Evolutionary conservation across 495 filamentous ascomycete species (phyloP).

Genomic region (Penicillium bovifimosum): DNA sequence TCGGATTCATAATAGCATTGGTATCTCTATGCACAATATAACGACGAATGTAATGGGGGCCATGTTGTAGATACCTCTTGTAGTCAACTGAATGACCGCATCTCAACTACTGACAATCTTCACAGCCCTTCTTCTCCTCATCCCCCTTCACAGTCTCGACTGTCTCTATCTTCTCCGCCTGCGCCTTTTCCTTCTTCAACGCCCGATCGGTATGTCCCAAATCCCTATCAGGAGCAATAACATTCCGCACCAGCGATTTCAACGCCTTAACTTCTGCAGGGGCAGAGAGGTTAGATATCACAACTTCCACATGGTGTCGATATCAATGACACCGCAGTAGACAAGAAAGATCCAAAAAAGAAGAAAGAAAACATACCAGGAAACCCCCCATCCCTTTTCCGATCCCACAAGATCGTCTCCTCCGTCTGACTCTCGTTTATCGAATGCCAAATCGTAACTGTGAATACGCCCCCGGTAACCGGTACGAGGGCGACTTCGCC

Average conservation of each 20-base stretch:
- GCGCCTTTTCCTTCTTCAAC: slow-evolving; percentile 24
- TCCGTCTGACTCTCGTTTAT: too few species aligned
- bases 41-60: neutral
- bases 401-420: slow-evolving; percentile 72
- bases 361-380: slow-evolving; percentile 54
- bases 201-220: slow-evolving; percentile 77
- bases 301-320: too few species aligned
- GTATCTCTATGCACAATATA: too few species aligned
- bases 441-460: slow-evolving; percentile 57
- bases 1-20: neutral
- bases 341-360: neutral
- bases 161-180: slow-evolving; percentile 4
- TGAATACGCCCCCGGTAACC: slow-evolving; percentile 77
- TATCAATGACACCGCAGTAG: neutral
- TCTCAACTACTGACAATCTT: slow-evolving; percentile 39
- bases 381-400: slow-evolving; percentile 84
- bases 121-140: slow-evolving; percentile 27
- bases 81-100: too few species aligned
- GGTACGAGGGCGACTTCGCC: slow-evolving; percentile 91
- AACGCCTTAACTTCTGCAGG: slow-evolving; percentile 71
- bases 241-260: slow-evolving; percentile 82
- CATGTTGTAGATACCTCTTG: neutral
- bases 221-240: slow-evolving; percentile 69
- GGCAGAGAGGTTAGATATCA: neutral
- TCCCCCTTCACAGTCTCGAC: neutral